Percentiles rank a stretch among this genome's conserved stretches.
These are phyloP conservation scores for Globisporangium orthogonon DNA, from an alignment of 352 stramenopile genomes.

Conservation along the genomic window DNA sequence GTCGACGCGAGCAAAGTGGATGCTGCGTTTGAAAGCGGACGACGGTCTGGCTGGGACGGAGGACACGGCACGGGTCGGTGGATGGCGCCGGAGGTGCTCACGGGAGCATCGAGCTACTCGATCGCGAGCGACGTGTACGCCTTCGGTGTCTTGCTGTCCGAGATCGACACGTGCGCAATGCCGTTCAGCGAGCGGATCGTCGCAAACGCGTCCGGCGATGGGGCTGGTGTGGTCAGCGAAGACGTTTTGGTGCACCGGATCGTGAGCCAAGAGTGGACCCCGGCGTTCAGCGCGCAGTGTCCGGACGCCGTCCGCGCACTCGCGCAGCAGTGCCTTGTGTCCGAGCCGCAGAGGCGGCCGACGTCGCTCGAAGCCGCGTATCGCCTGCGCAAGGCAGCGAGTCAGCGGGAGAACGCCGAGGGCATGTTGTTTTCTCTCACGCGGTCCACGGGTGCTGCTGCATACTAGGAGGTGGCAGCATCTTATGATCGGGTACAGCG, in stretches of 20 bases:
- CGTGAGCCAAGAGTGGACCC: slow-evolving; percentile 17
- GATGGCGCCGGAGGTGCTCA: slow-evolving; percentile 55
- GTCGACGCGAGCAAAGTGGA: background rate
- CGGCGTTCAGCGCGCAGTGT: slow-evolving; percentile 16
- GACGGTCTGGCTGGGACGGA: slow-evolving; percentile 19
- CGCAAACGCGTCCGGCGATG: no score
- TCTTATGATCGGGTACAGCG: no score
- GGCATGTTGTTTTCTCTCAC: no score
- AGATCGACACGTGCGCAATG: slow-evolving; percentile 43
- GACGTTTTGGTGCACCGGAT: slow-evolving; percentile 33
- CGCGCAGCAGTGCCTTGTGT: slow-evolving; percentile 25
- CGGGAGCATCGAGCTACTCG: slow-evolving; percentile 31
- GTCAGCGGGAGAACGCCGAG: background rate
- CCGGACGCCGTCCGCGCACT: slow-evolving; percentile 22
- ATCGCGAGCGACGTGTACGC: slow-evolving; percentile 52
- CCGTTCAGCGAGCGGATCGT: slow-evolving; percentile 29
- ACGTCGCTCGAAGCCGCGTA: slow-evolving; percentile 31
- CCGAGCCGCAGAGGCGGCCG: slow-evolving; percentile 25
- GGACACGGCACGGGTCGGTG: slow-evolving; percentile 51
- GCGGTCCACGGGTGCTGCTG: no score
- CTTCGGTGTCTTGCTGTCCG: slow-evolving; percentile 47
- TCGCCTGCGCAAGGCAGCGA: slow-evolving; percentile 19
- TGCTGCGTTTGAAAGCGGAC: no score
- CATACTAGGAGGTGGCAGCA: no score
- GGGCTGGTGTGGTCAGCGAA: slow-evolving; percentile 17